These are phyloP conservation scores for Zygosaccharomyces bisporus DNA, from an alignment of 805 yeast genomes.

Conservation along the genomic window DNA sequence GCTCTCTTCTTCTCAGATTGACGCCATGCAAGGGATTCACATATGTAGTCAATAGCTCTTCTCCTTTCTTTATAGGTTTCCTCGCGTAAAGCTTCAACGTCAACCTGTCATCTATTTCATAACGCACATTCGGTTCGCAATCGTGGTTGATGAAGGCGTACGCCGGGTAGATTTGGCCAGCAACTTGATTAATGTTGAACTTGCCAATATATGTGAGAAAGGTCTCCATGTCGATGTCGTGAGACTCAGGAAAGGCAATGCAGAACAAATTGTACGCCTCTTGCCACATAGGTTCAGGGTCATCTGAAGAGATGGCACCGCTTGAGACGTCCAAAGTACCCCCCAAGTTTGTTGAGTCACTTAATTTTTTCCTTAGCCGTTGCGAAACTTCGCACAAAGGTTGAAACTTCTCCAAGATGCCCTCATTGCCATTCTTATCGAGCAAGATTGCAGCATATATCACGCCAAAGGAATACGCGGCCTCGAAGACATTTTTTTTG, in stretches of 20 bases:
- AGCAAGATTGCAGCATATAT: slow-evolving; percentile 44
- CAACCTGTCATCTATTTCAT: slow-evolving; percentile 40
- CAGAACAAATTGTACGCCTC: slow-evolving; percentile 51
- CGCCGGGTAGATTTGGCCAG: slow-evolving; percentile 54
- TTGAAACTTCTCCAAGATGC: slow-evolving; percentile 44
- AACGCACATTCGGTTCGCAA: slow-evolving; percentile 68
- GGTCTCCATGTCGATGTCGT: slow-evolving; percentile 46
- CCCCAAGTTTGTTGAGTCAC: slow-evolving; percentile 46
- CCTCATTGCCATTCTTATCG: slow-evolving; percentile 33
- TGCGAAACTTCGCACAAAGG: slow-evolving; percentile 71
- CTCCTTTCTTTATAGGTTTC: slow-evolving; percentile 55
- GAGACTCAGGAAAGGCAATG: slow-evolving; percentile 42
- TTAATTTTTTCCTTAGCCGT: slow-evolving; percentile 55
- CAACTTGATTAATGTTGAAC: slow-evolving; percentile 69
- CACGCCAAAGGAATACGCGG: slow-evolving; percentile 60
- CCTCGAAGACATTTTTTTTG: slow-evolving; percentile 61
- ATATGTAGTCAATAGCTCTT: slow-evolving; percentile 66
- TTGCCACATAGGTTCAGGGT: slow-evolving; percentile 46
- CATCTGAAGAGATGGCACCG: slow-evolving; percentile 42
- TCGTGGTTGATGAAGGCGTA: slow-evolving; percentile 74
- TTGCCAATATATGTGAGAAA: slow-evolving; percentile 63
- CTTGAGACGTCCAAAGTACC: slow-evolving; percentile 42
- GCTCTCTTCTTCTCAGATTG: slow-evolving; percentile 57
- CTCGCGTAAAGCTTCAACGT: slow-evolving; percentile 61
- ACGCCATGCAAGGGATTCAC: slow-evolving; percentile 63